These are phyloP conservation scores for Rauvolfia tetraphylla DNA, from an alignment of 257 asterid species.

Conservation along the genomic window DNA sequence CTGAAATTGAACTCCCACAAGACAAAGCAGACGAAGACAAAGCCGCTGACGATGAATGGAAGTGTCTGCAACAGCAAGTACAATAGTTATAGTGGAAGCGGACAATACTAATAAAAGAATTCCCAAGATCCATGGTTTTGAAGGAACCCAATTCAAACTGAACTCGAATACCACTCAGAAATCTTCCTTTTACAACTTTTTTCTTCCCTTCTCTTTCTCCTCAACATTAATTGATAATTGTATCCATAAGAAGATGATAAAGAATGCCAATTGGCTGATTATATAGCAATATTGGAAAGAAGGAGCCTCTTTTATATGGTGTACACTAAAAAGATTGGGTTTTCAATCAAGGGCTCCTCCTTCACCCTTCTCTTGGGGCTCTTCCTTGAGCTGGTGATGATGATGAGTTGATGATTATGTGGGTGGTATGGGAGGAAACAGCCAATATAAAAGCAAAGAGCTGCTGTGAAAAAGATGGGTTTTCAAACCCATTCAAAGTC, in stretches of 20 bases:
- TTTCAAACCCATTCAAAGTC: background rate
- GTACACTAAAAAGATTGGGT: background rate
- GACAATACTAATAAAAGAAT: conserved; percentile 31
- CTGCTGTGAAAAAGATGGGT: conserved; percentile 9
- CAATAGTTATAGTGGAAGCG: conserved; percentile 41
- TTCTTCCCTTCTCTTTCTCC: conserved; percentile 1
- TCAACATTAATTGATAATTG: conserved; percentile 12
- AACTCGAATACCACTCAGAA: conserved; percentile 15
- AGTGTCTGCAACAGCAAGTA: conserved; percentile 31
- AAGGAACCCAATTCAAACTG: conserved; percentile 28
- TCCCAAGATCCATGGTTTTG: conserved; percentile 41
- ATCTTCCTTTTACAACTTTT: background rate
- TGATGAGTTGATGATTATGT: conserved; percentile 5
- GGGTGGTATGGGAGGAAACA: conserved; percentile 1
- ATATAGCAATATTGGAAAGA: background rate
- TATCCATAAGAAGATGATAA: conserved; percentile 15
- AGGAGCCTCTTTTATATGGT: background rate
- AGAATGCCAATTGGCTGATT: conserved; percentile 13
- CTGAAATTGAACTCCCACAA: conserved; percentile 41
- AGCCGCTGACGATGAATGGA: conserved; percentile 33
- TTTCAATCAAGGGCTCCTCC: conserved; percentile 9
- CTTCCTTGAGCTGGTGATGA: background rate
- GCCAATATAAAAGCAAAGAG: conserved; percentile 7
- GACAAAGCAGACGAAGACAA: conserved; percentile 42
- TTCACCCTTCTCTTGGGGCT: background rate